Evolutionary conservation across 441 rosid genomes (phyloP).

Genomic region (Corymbia citriodora): DNA sequence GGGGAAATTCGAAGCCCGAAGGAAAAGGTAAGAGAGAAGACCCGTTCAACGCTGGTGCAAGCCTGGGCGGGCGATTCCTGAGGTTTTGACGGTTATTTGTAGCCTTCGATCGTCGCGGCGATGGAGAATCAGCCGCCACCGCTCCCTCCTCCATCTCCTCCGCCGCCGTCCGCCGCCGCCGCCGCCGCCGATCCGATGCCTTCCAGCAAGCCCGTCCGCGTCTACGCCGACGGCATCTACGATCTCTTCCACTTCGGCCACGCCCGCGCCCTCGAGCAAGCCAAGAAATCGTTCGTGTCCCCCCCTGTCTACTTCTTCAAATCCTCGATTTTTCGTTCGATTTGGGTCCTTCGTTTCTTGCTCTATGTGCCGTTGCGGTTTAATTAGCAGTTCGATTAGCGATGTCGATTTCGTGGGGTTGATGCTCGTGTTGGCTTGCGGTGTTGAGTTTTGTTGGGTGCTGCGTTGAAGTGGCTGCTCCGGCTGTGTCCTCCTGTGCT

Average conservation of each 20-base stretch:
- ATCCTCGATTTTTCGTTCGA: not conserved
- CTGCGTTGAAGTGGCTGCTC: not conserved
- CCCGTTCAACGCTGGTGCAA: not conserved
- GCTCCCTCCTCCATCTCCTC: not conserved
- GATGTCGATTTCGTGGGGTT: not conserved
- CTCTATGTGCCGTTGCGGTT: not conserved
- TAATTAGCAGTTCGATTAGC: not conserved
- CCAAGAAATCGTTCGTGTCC: conserved; percentile 57
- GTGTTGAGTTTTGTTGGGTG: not conserved
- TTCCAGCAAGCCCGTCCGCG: conserved; percentile 52
- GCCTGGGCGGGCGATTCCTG: not conserved
- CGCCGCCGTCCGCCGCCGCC: not conserved
- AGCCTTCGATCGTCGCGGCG: not conserved
- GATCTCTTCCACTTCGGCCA: conserved; percentile 95
- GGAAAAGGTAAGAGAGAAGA: not conserved
- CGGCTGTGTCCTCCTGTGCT: not conserved
- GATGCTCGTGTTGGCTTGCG: not conserved
- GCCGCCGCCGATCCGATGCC: conserved; percentile 15
- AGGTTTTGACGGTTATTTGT: not conserved
- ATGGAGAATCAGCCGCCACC: not conserved
- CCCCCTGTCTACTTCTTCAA: not conserved
- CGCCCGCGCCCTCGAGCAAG: conserved; percentile 90
- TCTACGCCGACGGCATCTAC: conserved; percentile 93
- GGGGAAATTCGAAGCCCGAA: not conserved
- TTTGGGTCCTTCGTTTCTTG: not conserved